Evolutionary conservation across 148 eudicot genomes (phyloP).

Genomic region (Nepenthes gracilis): DNA sequence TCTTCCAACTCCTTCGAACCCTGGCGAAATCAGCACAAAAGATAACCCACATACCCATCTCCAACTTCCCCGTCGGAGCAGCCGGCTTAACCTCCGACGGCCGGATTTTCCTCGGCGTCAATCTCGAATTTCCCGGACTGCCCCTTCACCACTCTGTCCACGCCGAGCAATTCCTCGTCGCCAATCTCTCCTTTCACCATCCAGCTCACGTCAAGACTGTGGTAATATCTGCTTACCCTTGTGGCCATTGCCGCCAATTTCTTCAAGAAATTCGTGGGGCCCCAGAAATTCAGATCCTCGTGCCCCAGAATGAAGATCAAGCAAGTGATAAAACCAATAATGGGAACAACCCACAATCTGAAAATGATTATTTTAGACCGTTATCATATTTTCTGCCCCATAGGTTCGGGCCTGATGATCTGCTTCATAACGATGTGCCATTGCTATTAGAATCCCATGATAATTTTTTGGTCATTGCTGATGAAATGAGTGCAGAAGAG

Average conservation of each 20-base stretch:
- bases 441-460: conserved; percentile 43
- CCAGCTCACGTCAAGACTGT: conserved; percentile 27
- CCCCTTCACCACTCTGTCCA: conserved; percentile 90
- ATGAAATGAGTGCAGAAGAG: background rate
- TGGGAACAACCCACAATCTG: background rate
- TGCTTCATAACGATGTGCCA: conserved; percentile 43
- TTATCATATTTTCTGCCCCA: conserved; percentile 34
- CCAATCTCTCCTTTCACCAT: conserved; percentile 39
- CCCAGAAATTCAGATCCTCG: conserved; percentile 36
- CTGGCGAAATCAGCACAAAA: conserved; percentile 37
- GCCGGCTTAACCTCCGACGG: conserved; percentile 65
- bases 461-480: conserved; percentile 16
- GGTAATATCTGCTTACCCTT: conserved; percentile 83
- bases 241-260: conserved; percentile 99
- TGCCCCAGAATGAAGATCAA: conserved; percentile 8
- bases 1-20: conserved; percentile 50
- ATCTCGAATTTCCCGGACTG: conserved; percentile 58
- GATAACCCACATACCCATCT: conserved; percentile 60
- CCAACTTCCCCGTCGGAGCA: conserved; percentile 63
- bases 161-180: conserved; percentile 83
- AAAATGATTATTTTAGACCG: conserved; percentile 20
- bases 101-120: conserved; percentile 77
- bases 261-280: conserved; percentile 68
- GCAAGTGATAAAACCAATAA: background rate
- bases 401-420: conserved; percentile 68